Conservation (phyloP, 2,329 filamentous ascomycete genomes). For the Tolypocladium pustulatum region DNA sequence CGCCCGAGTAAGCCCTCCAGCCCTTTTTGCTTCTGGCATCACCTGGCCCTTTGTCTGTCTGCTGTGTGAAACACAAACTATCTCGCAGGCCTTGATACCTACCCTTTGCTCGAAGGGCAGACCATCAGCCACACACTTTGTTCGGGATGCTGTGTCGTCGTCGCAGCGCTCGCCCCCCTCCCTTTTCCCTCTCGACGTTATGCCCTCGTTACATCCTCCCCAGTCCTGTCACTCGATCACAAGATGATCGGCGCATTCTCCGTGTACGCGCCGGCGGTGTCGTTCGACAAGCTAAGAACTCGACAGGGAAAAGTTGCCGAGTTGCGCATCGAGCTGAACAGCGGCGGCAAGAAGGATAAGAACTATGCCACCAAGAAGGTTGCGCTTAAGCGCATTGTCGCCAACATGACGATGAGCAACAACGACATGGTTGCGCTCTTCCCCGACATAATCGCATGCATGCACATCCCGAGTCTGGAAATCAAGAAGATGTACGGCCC, state of each 20-base stretch:
- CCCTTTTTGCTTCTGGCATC: conserved; percentile 5
- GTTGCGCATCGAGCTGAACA: conserved; percentile 86
- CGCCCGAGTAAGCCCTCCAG: conserved; percentile 62
- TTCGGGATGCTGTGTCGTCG: neutral
- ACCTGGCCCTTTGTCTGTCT: neutral
- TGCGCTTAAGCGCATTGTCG: conserved; percentile 97
- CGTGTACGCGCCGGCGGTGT: conserved; percentile 37
- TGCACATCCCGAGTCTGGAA: conserved; percentile 88
- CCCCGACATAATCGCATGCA: conserved; percentile 88
- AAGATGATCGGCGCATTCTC: conserved; percentile 36
- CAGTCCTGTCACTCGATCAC: neutral
- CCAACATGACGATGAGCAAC: conserved; percentile 99
- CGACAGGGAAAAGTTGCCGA: conserved; percentile 97
- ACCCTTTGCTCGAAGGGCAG: neutral
- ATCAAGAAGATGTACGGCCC: conserved; percentile 91
- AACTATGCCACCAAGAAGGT: conserved; percentile 93
- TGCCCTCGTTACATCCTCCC: neutral
- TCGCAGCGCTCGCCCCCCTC: neutral
- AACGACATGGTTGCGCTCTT: conserved; percentile 99
- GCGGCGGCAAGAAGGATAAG: conserved; percentile 96
- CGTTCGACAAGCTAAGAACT: conserved; percentile 39
- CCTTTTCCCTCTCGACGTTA: neutral
- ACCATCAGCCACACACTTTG: neutral
- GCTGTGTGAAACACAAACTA: neutral
- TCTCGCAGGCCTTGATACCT: neutral